A percentile compares a stretch with the other conserved stretches of the same genome.
Conservation (phyloP, 768 basidiomycete species). For the Mycena galericulata region DNA sequence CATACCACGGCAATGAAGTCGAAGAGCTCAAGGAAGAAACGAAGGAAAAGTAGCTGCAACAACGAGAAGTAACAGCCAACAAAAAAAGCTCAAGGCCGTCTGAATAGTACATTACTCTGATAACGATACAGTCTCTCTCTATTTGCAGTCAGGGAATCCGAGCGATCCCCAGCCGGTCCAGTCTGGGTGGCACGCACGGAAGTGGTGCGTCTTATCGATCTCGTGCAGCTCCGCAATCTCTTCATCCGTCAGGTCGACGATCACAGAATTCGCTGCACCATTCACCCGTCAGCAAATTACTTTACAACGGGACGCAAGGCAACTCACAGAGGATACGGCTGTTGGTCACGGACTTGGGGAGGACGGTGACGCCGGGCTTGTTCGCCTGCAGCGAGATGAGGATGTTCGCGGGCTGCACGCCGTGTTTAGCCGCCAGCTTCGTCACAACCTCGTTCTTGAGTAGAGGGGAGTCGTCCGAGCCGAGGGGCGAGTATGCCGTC, state of each 20-base stretch:
- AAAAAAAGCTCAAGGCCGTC: too few species aligned
- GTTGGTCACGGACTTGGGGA: slow-evolving; percentile 83
- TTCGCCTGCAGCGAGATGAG: slow-evolving; percentile 83
- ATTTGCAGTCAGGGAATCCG: slow-evolving; percentile 69
- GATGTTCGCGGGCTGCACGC: slow-evolving; percentile 71
- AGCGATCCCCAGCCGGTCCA: slow-evolving; percentile 75
- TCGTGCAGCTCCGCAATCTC: slow-evolving; percentile 69
- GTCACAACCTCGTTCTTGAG: slow-evolving; percentile 68
- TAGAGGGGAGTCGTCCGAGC: slow-evolving; percentile 77
- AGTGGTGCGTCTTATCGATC: slow-evolving; percentile 71
- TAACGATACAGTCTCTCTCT: slow-evolving; percentile 12
- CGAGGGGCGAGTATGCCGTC: slow-evolving; percentile 86
- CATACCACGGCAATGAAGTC: too few species aligned
- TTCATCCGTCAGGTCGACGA: slow-evolving; percentile 71
- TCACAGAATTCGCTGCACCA: slow-evolving; percentile 62
- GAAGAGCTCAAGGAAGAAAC: too few species aligned
- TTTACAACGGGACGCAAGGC: neutral
- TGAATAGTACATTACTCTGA: neutral
- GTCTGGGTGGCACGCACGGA: slow-evolving; percentile 73
- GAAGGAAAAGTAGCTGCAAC: too few species aligned
- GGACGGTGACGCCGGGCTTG: slow-evolving; percentile 68
- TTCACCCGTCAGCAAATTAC: too few species aligned
- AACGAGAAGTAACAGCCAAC: too few species aligned
- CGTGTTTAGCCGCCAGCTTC: slow-evolving; percentile 72
- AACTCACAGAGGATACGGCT: slow-evolving; percentile 67